A percentile compares a stretch with the other conserved stretches of the same genome.
Evolutionary conservation across 2,329 filamentous ascomycete species (phyloP).

Genomic region (Aspergillus luchuensis): DNA sequence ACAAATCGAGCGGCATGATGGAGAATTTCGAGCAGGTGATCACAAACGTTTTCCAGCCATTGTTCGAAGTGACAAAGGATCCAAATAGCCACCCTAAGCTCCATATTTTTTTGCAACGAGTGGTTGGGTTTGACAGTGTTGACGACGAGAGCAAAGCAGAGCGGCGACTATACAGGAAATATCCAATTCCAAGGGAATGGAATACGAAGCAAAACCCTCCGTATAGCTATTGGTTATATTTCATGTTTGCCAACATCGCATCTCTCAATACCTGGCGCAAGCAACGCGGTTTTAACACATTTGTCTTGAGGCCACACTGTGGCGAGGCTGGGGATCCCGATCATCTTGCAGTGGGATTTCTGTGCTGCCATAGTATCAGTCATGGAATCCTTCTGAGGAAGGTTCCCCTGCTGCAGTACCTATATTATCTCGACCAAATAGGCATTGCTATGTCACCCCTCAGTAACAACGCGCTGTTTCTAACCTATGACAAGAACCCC

Average conservation of each 20-base stretch:
- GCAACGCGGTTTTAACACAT: conserved; percentile 91
- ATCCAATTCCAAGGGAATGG: conserved; percentile 87
- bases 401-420: conserved; percentile 90
- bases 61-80: conserved; percentile 92
- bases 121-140: conserved; percentile 96
- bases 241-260: conserved; percentile 89
- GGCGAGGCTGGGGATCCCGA: conserved; percentile 97
- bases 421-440: conserved; percentile 97
- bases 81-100: conserved; percentile 86
- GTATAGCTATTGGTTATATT: conserved; percentile 99
- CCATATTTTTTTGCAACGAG: conserved; percentile 89
- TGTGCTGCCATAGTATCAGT: conserved; percentile 96
- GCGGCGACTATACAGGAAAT: conserved; percentile 91
- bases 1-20: conserved; percentile 86
- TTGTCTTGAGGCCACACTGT: conserved; percentile 88
- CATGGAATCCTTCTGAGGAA: conserved; percentile 91
- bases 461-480: conserved; percentile 94
- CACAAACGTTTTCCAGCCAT: conserved; percentile 85
- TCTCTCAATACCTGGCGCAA: conserved; percentile 92
- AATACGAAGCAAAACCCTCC: conserved; percentile 91
- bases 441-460: conserved; percentile 99
- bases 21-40: conserved; percentile 87
- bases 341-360: conserved; percentile 84
- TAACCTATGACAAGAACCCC: conserved; percentile 95
- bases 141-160: conserved; percentile 98